A percentile compares a stretch with the other conserved stretches of the same genome.
Conservation (phyloP, 1,139 yeast species). For the Zygoascus hellenicus region DNA sequence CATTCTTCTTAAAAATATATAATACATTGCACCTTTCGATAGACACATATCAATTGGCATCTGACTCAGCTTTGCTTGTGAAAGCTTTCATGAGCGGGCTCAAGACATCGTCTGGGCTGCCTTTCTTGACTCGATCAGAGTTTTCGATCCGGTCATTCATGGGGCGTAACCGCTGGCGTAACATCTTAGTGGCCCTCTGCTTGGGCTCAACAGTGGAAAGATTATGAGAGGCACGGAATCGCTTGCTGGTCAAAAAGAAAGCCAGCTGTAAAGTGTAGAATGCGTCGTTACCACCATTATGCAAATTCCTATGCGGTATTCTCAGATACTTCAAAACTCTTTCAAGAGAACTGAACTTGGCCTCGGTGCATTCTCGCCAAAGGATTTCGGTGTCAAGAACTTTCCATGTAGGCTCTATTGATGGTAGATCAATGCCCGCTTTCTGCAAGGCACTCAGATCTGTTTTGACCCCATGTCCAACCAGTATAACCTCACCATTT, state of each 20-base stretch:
- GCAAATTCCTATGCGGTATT: conserved; percentile 59
- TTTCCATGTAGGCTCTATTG: conserved; percentile 16
- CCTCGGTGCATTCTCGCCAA: conserved; percentile 42
- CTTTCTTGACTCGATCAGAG: too few species aligned
- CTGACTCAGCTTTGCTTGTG: too few species aligned
- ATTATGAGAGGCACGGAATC: neutral
- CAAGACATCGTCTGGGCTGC: too few species aligned
- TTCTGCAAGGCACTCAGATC: conserved; percentile 51
- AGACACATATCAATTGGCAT: too few species aligned
- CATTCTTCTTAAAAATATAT: too few species aligned
- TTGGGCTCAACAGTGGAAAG: neutral
- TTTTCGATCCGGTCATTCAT: too few species aligned
- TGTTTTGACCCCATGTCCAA: conserved; percentile 65
- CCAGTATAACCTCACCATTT: conserved; percentile 38
- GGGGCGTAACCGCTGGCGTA: too few species aligned
- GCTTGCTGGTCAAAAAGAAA: neutral
- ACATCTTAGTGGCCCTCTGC: too few species aligned
- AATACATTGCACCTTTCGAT: too few species aligned
- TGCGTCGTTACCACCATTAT: conserved; percentile 84
- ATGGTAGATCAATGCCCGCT: conserved; percentile 46
- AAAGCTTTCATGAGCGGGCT: too few species aligned
- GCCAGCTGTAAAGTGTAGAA: conserved; percentile 57
- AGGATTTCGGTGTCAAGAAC: conserved; percentile 50
- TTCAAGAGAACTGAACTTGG: conserved; percentile 45
- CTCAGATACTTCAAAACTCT: conserved; percentile 46